Evolutionary conservation across 345 rosid genomes (phyloP), one percentile per base, ranked within the genome.

Genomic region (Punica granatum): DNA sequence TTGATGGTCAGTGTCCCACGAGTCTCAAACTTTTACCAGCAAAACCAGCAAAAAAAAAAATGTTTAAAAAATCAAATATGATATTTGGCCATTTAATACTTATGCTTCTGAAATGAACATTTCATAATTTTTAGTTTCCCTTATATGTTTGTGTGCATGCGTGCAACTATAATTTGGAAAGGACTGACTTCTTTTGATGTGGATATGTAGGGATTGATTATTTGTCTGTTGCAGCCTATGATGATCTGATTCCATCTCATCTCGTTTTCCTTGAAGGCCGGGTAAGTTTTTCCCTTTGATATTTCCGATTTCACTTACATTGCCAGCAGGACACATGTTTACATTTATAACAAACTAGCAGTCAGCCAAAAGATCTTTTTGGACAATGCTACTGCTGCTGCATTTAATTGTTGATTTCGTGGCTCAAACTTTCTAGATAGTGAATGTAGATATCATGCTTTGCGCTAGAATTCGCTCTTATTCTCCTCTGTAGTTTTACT

Each of bases 191-290:
- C 44, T 31, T 7, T 44, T 43, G 35, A 25, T 46, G 33, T 65
- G 58, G 49, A 65, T n/a, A 67, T 71, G 66, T 18, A 63, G 66
- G 66, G 30, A 28, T 74, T 71, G 53, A 48, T 49, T 58, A 72
- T 6, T 19, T 44, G 23, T 46, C 44, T 26, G 70, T 67, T 35
- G 60, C 70, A 33, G 59, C 60, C 6, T 74, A 74, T 51, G 86
- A 73, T 56, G 80, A 84, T 75, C 64, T 74, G 69, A 68, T 62
- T 61, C 75, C 85, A 18, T 60, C 83, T 30, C 89, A 86, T 64
- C 63, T 74, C 35, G 82, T 60, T 60, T 83, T 87, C 42, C 82
- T 87, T 0, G 81, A 76, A 68, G 77, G 67, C 68, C 74, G 84
- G 75, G 86, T 85, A 80, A 80, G 80, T 66, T 49, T 23, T 36